Evolutionary conservation across 2,329 filamentous ascomycete genomes (phyloP).

Genomic region (Metarhizium humberi): DNA sequence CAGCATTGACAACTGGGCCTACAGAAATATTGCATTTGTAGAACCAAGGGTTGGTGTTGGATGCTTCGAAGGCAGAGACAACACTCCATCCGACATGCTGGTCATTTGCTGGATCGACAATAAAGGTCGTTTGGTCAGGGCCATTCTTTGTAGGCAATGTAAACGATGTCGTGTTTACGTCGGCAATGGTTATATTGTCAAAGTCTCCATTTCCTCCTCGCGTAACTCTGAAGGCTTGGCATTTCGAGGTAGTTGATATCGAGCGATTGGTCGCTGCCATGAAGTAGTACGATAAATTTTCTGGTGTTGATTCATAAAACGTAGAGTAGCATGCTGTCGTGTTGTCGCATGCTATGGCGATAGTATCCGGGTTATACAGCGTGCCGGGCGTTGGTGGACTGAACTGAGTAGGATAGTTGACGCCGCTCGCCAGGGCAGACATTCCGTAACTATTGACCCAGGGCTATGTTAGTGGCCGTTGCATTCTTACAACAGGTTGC

Average conservation of each 20-base stretch:
- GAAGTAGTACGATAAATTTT: slow-evolving; percentile 8
- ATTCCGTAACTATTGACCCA: slow-evolving; percentile 25
- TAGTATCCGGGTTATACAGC: slow-evolving; percentile 19
- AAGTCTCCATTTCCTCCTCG: slow-evolving; percentile 20
- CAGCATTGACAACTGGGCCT: slow-evolving; percentile 22
- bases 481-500: no score
- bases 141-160: slow-evolving; percentile 19
- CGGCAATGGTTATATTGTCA: slow-evolving; percentile 17
- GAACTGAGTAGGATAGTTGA: slow-evolving; percentile 7
- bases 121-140: slow-evolving; percentile 25
- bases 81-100: slow-evolving; percentile 18
- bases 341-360: slow-evolving; percentile 23
- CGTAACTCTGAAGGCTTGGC: slow-evolving; percentile 20
- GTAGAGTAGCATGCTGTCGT: slow-evolving; percentile 20
- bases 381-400: slow-evolving; percentile 19
- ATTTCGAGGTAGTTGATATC: slow-evolving; percentile 19
- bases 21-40: slow-evolving; percentile 31
- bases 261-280: slow-evolving; percentile 22
- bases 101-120: slow-evolving; percentile 17
- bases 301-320: slow-evolving; percentile 25
- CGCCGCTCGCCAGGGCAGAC: slow-evolving; percentile 21
- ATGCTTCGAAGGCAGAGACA: slow-evolving; percentile 29
- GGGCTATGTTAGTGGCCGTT: neutral
- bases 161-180: slow-evolving; percentile 12
- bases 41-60: slow-evolving; percentile 25